Base-by-base conservation (phyloP, 345 rosid species). In the Physaria fendleri region DNA sequence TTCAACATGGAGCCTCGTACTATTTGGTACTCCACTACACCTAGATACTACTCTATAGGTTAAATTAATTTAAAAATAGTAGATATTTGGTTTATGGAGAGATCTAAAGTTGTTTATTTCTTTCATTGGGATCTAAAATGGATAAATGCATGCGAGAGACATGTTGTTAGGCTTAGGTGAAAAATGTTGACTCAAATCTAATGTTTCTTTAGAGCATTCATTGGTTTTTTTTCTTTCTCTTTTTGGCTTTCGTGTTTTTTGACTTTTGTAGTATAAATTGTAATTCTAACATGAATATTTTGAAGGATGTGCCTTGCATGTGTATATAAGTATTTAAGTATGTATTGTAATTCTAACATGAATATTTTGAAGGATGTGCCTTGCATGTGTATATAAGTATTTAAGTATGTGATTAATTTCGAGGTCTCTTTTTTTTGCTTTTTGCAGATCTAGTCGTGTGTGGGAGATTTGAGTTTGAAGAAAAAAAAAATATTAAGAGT, bases 1-100 rank as follows among this genome's bases (percentile, higher is more conserved):
- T 93, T 57, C 89, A 93, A 60, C 88, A 89, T 30, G 97, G 92
- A 29, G 85, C 82, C 38, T 83, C 75, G 49, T 93, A 89, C 63
- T 93, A 93, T 75, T 79, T 87, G 79, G 83, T 89, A 30, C 54
- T 32, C 42, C 46, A 38, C 7, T 39, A 27, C 24, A 51, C 47
- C 48, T 68, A 68, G 55, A 60, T 68, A 51, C 55, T 37, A 32
- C 27, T 38, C 4, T 51, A 21, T 56, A 40, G 52, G 41, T 10
- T 37, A 16, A 27, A 23, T 22, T 14, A 46, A 6, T 3, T 29
- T 35, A 21, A 6, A 55, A 20, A 28, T 61, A 48, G n/a, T n/a
- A n/a, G n/a, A n/a, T n/a, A n/a, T n/a, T 61, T 51, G 41, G 68
- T 43, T 53, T 34, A 29, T 56, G n/a, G n/a, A n/a, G n/a, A 62